A percentile compares a stretch with the other conserved stretches of the same genome.
Evolutionary conservation across 352 stramenopile species (phyloP).

Genomic region (Pseudoperonospora humuli): DNA sequence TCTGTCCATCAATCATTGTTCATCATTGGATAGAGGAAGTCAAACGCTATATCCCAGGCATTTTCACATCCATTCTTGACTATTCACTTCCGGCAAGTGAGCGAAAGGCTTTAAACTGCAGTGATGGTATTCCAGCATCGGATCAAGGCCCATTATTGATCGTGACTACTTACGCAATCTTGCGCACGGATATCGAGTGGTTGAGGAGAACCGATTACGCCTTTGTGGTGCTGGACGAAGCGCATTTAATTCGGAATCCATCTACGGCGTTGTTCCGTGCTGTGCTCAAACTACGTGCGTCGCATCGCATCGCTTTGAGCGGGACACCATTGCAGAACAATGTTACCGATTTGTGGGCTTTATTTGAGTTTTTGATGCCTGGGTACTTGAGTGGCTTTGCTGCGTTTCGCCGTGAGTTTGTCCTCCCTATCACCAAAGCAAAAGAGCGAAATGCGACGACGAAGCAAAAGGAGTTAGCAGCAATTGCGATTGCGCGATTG

Average conservation of each 20-base stretch:
- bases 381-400: constrained; percentile 91
- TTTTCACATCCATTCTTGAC: constrained; percentile 64
- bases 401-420: constrained; percentile 52
- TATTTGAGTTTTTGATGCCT: constrained; percentile 97
- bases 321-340: constrained; percentile 98
- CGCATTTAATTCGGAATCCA: constrained; percentile 95
- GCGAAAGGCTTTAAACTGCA: constrained; percentile 37
- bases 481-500: constrained; percentile 87
- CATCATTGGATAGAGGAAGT: constrained; percentile 93
- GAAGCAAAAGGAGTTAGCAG: constrained; percentile 69
- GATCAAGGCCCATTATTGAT: constrained; percentile 27
- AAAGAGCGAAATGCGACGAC: constrained; percentile 50
- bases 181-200: constrained; percentile 70
- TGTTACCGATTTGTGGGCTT: constrained; percentile 94
- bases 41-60: constrained; percentile 64
- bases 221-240: constrained; percentile 95
- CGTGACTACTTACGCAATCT: constrained; percentile 80
- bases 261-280: constrained; percentile 84
- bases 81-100: constrained; percentile 57
- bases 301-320: constrained; percentile 91
- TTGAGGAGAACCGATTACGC: constrained; percentile 53
- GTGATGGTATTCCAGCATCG: constrained; percentile 1
- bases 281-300: constrained; percentile 63
- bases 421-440: constrained; percentile 52
- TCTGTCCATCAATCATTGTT: constrained; percentile 92